A percentile compares a stretch with the other conserved stretches of the same genome.
Conservation (phyloP, 768 basidiomycete species). For the Asterophora parasitica region DNA sequence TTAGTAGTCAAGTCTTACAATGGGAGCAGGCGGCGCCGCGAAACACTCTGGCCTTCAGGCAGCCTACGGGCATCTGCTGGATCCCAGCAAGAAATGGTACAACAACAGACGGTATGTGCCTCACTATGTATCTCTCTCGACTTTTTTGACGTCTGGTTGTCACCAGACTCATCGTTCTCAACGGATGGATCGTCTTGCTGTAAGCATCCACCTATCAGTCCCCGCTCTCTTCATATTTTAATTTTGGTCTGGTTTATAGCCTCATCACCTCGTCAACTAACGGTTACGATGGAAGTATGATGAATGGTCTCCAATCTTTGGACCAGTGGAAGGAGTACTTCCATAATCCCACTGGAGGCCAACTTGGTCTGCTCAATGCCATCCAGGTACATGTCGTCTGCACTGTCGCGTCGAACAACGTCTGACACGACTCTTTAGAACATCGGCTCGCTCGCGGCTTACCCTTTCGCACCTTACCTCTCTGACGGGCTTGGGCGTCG, state of each 20-base stretch:
- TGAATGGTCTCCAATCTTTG: constrained; percentile 75
- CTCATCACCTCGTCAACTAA: constrained; percentile 74
- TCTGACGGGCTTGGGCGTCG: constrained; percentile 72
- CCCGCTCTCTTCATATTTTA: background rate
- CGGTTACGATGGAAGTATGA: constrained; percentile 75
- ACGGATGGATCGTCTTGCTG: constrained; percentile 69
- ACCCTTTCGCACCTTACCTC: constrained; percentile 67
- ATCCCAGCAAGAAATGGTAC: constrained; percentile 70
- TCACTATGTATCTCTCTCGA: background rate
- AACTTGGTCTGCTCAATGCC: constrained; percentile 66
- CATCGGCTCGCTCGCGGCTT: constrained; percentile 63
- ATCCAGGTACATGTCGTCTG: constrained; percentile 50
- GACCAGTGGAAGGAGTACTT: constrained; percentile 62
- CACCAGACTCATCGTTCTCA: constrained; percentile 52
- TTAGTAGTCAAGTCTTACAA: constrained; percentile 29
- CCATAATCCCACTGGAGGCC: constrained; percentile 48
- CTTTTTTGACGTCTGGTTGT: background rate
- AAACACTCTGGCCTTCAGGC: constrained; percentile 26
- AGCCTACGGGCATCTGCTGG: constrained; percentile 50
- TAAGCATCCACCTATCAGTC: constrained; percentile 27
- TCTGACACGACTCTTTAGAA: constrained; percentile 36
- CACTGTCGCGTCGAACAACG: background rate
- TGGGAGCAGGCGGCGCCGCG: constrained; percentile 54
- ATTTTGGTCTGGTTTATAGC: constrained; percentile 25
- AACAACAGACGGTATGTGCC: constrained; percentile 58